phyloP scores from a whole-genome alignment of 2,329 filamentous ascomycete genomes.

The Ophioceras dolichostomum region DNA sequence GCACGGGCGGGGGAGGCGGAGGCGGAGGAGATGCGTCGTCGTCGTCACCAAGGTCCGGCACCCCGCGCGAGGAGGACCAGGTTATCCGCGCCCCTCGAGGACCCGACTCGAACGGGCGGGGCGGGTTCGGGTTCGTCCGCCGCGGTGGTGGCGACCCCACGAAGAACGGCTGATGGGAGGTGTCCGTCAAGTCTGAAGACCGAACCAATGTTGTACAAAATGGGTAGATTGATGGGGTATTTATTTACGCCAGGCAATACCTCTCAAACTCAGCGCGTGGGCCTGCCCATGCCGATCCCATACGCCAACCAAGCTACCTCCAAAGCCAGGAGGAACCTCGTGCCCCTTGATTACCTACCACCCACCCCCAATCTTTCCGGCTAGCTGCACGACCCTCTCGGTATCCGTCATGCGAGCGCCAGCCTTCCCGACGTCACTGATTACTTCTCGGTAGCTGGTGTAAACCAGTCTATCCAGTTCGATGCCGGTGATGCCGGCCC shows the following conservation, averaged over 20 bases:
- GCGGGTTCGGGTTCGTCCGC: constrained; percentile 63
- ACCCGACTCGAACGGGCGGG: constrained; percentile 64
- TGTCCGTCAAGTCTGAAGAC: no score
- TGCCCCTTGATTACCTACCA: no score
- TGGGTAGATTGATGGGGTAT: no score
- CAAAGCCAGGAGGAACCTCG: constrained; percentile 4
- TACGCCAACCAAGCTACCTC: no score
- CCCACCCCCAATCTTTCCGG: constrained; percentile 82
- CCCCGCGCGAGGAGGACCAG: constrained; percentile 48
- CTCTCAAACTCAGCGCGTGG: no score
- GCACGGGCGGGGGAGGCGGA: constrained; percentile 26
- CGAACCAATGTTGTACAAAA: no score
- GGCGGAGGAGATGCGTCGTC: constrained; percentile 12
- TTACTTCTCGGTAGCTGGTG: constrained; percentile 83
- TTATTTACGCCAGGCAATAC: no score
- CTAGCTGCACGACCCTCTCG: constrained; percentile 76
- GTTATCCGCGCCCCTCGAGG: constrained; percentile 65
- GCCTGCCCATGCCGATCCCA: no score
- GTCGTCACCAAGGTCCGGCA: constrained; percentile 26
- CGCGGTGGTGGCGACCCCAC: constrained; percentile 45
- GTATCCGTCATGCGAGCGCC: constrained; percentile 46
- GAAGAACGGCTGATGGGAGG: neutral
- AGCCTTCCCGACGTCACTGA: constrained; percentile 86
- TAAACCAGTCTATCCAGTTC: constrained; percentile 60
- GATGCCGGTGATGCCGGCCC: constrained; percentile 62